Conservation (phyloP, 805 yeast species). For the Lipomyces yamanashiensis region DNA sequence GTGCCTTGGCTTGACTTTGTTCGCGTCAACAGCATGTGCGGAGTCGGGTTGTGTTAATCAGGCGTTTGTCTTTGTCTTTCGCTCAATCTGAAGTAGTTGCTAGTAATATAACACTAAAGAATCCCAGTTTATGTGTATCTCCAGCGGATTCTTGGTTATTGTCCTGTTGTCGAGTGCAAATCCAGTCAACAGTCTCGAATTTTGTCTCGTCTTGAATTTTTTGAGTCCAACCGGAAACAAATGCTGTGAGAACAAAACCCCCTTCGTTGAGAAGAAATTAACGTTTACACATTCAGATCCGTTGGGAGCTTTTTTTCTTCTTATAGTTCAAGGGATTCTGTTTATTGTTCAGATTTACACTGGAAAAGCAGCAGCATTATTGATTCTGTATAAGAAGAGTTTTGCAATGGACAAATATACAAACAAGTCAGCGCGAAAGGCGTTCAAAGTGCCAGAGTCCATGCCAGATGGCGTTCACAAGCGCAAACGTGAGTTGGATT, state of each 20-base stretch:
- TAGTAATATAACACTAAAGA: no score
- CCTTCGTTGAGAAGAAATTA: neutral
- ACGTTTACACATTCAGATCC: neutral
- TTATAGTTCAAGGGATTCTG: neutral
- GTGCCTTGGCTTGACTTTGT: neutral
- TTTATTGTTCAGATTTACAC: neutral
- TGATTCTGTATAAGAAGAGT: no score
- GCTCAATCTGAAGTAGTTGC: neutral
- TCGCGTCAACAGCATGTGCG: slow-evolving; percentile 1
- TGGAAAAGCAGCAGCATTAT: no score
- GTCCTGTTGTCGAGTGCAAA: no score
- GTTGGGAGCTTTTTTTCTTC: neutral
- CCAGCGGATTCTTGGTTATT: no score
- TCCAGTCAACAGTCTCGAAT: no score
- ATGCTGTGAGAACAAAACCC: no score
- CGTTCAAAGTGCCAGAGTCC: slow-evolving; percentile 26
- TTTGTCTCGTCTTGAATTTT: no score
- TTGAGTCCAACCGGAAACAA: no score
- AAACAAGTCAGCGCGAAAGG: neutral
- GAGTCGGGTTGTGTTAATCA: neutral
- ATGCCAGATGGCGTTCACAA: slow-evolving; percentile 35
- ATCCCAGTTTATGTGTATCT: no score
- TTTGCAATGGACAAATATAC: neutral
- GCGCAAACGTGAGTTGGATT: slow-evolving; percentile 29
- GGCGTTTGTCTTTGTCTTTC: neutral